A percentile compares a stretch with the other conserved stretches of the same genome.
Conservation (phyloP, 1,284 basidiomycete species). For the Grifola frondosa region DNA sequence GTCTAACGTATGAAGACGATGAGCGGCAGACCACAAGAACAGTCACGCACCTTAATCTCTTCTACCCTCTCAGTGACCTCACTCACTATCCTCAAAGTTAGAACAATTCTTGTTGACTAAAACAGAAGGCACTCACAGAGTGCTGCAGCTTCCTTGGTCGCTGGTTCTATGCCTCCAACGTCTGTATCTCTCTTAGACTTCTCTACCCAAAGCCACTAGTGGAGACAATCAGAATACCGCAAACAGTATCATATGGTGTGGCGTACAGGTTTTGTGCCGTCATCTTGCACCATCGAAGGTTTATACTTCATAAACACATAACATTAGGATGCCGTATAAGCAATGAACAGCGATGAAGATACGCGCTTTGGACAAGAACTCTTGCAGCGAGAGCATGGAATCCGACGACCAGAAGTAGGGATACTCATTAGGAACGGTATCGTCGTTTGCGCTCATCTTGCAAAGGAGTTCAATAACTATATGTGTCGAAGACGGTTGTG, state of each 20-base stretch:
- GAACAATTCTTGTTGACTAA: background rate
- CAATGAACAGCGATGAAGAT: background rate
- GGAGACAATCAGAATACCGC: background rate
- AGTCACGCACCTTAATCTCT: constrained; percentile 50
- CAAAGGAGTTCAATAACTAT: background rate
- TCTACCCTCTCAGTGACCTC: constrained; percentile 56
- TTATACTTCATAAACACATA: constrained; percentile 46
- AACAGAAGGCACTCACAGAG: constrained; percentile 44
- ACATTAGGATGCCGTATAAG: background rate
- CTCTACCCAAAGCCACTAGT: constrained; percentile 68
- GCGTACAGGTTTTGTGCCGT: constrained; percentile 65
- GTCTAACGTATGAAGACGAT: constrained; percentile 1
- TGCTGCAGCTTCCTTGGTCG: constrained; percentile 45
- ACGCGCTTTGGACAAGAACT: constrained; percentile 49
- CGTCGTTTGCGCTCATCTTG: constrained; percentile 22
- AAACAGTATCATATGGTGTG: background rate
- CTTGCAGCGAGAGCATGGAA: constrained; percentile 39
- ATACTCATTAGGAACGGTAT: constrained; percentile 31
- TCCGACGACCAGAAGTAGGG: constrained; percentile 45
- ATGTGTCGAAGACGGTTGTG: background rate
- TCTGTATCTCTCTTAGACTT: constrained; percentile 30
- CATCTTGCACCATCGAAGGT: constrained; percentile 73
- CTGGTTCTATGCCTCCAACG: constrained; percentile 31
- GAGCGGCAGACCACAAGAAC: background rate
- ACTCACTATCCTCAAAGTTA: constrained; percentile 44